These are phyloP conservation scores for Durotheca rogersii DNA, from an alignment of 495 filamentous ascomycete genomes.

Conservation along the genomic window DNA sequence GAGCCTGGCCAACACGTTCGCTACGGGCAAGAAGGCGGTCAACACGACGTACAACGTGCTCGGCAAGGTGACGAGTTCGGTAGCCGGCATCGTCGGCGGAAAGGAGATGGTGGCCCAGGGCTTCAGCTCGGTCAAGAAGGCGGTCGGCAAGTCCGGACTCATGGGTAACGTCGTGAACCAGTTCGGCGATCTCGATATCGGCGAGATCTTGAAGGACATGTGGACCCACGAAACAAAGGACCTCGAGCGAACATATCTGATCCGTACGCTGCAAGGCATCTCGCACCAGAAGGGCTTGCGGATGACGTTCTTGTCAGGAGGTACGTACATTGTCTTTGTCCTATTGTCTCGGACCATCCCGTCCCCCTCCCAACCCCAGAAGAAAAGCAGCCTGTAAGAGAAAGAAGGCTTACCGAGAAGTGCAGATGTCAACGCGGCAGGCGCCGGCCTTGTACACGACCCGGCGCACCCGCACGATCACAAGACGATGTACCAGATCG, in stretches of 20 bases:
- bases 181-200: conserved; percentile 94
- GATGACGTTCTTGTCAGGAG: conserved; percentile 93
- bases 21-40: conserved; percentile 94
- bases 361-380: conserved; percentile 5
- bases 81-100: conserved; percentile 91
- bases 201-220: conserved; percentile 91
- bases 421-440: conserved; percentile 80
- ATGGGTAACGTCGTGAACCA: conserved; percentile 94
- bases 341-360: background rate
- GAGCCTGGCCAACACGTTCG: conserved; percentile 80
- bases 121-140: conserved; percentile 91
- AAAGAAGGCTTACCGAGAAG: conserved; percentile 5
- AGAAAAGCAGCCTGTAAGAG: no score
- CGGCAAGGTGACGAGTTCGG: conserved; percentile 89
- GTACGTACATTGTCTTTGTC: conserved; percentile 40
- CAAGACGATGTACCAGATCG: conserved; percentile 99
- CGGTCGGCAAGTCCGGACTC: conserved; percentile 88
- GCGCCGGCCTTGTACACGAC: conserved; percentile 93
- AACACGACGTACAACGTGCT: conserved; percentile 93
- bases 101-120: conserved; percentile 88
- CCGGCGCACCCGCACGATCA: conserved; percentile 86
- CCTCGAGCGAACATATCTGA: conserved; percentile 92
- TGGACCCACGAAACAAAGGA: conserved; percentile 99
- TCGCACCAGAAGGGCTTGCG: conserved; percentile 88
- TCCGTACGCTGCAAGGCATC: conserved; percentile 92